Evolutionary conservation across 805 yeast species (phyloP).

Genomic region (Metschnikowia borealis): DNA sequence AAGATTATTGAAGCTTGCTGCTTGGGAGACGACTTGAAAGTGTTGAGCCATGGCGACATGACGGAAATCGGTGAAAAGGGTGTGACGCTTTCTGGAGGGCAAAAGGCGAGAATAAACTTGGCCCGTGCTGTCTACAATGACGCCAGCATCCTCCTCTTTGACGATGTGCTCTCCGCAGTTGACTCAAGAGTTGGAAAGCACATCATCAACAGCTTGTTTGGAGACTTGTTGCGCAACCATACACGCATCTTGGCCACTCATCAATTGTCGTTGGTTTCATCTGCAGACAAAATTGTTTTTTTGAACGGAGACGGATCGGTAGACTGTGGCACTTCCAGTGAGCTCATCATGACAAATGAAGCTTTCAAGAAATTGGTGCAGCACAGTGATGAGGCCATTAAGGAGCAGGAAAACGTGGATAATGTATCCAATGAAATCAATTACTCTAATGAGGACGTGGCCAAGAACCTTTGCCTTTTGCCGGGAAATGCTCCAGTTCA

Average conservation of each 20-base stretch:
- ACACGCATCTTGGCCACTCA: slow-evolving; percentile 42
- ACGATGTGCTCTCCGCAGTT: slow-evolving; percentile 44
- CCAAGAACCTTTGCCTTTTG: slow-evolving; percentile 9
- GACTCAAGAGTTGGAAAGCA: slow-evolving; percentile 42
- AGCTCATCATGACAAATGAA: slow-evolving; percentile 32
- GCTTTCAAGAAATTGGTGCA: slow-evolving; percentile 52
- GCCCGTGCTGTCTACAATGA: slow-evolving; percentile 41
- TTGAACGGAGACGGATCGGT: slow-evolving; percentile 40
- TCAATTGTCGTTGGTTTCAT: slow-evolving; percentile 36
- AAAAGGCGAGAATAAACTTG: slow-evolving; percentile 42
- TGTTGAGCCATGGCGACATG: slow-evolving; percentile 34
- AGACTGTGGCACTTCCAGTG: slow-evolving; percentile 34
- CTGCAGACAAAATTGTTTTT: slow-evolving; percentile 37
- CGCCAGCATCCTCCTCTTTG: slow-evolving; percentile 33
- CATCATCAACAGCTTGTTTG: slow-evolving; percentile 34
- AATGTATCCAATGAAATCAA: slow-evolving; percentile 18
- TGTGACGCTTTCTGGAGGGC: slow-evolving; percentile 43
- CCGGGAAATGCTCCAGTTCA: neutral
- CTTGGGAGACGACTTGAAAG: slow-evolving; percentile 34
- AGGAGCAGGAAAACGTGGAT: slow-evolving; percentile 26
- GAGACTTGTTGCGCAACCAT: slow-evolving; percentile 28
- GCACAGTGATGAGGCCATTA: slow-evolving; percentile 28
- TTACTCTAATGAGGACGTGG: slow-evolving; percentile 7
- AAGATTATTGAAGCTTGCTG: slow-evolving; percentile 36
- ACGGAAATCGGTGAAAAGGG: slow-evolving; percentile 46